Conservation (phyloP, 1,284 basidiomycete genomes). For the Earliella scabrosa region DNA sequence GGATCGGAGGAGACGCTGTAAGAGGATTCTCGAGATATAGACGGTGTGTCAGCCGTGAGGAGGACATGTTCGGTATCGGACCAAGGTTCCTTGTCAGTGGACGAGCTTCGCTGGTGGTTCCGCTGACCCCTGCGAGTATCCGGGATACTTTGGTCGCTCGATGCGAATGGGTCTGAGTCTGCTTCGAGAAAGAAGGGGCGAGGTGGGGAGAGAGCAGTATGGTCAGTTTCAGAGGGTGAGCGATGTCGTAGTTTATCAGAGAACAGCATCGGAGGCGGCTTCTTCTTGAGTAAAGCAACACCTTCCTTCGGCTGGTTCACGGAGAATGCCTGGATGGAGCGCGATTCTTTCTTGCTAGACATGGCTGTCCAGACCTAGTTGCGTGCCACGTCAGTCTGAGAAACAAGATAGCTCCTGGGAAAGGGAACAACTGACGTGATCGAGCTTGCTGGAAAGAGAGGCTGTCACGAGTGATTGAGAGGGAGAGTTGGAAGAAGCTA, state of each 20-base stretch:
- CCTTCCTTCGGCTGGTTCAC: constrained; percentile 29
- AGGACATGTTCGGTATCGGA: constrained; percentile 16
- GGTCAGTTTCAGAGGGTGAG: constrained; percentile 10
- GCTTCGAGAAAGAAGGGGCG: constrained; percentile 32
- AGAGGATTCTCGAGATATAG: too few relatives aligned
- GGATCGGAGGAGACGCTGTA: constrained; percentile 21
- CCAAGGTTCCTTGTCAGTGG: constrained; percentile 26
- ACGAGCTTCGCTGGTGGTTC: constrained; percentile 30
- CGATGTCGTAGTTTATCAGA: constrained; percentile 22
- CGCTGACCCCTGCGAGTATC: constrained; percentile 26
- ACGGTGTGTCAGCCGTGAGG: too few relatives aligned
- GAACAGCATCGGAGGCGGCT: constrained; percentile 19
- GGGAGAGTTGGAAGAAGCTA: constrained; percentile 19
- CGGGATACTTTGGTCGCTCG: constrained; percentile 30
- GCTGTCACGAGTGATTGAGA: too few relatives aligned
- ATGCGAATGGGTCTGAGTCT: constrained; percentile 11
- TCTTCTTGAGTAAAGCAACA: constrained; percentile 24
- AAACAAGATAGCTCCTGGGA: not conserved
- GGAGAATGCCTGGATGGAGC: constrained; percentile 26
- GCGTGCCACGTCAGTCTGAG: not conserved
- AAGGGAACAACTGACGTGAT: constrained; percentile 3
- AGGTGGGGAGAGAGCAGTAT: constrained; percentile 17
- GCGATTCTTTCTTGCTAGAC: constrained; percentile 33
- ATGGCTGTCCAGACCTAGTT: constrained; percentile 13
- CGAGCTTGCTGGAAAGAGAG: too few relatives aligned